Evolutionary conservation across 2,329 filamentous ascomycete species (phyloP), one percentile per base, ranked within the genome.

Genomic region (Colletotrichum spaethianum): DNA sequence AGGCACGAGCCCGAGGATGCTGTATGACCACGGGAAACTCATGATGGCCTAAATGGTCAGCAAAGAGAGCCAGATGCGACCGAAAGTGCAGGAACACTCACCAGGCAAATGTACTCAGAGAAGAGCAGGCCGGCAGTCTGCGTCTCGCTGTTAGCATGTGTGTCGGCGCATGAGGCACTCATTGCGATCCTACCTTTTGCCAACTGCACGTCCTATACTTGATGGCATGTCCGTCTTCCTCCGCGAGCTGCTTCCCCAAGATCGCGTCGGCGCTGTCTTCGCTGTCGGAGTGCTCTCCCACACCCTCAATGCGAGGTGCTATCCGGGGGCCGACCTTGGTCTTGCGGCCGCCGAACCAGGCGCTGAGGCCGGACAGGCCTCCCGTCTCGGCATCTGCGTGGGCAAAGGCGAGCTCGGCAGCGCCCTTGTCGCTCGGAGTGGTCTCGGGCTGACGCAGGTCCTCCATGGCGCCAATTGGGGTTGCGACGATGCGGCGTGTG

Each of bases 1-100:
- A 0, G 95, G 95, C 0, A 98, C 94, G 20, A 98, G 88, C 9
- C 95, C 95, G 9, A 98, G 89, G 36, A 96, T 85, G 53, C 94
- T 94, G 82, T 98, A 98, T 0, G 94, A 97, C 88, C 93, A 97
- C 0, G 95, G 95, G 76, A 98, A 98, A 62, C 94, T 97, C 95
- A 98, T 98, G 79, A 98, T 98, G 70, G 90, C 70, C 70, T 72
- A 7, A 18, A 38, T 4, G 0, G 50, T 86, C 80, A 84, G 71
- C 2, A n/a, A 60, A 20, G 18, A 18, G 6, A 8, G 3, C 36
- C 1, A 18, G 14, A 11, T 38, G 38, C 38, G 3, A 31, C 2
- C 4, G 18, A 1, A 38, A 18, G 12, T 12, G 6, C 7, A 18
- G 12, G n/a, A 33, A 42, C n/a, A 59, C 80, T 55, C 16, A 74